A percentile compares a stretch with the other conserved stretches of the same genome.
phyloP scores from a whole-genome alignment of 192 early-diverging fungal genomes.

The Rhizoclosmatium globosum region DNA sequence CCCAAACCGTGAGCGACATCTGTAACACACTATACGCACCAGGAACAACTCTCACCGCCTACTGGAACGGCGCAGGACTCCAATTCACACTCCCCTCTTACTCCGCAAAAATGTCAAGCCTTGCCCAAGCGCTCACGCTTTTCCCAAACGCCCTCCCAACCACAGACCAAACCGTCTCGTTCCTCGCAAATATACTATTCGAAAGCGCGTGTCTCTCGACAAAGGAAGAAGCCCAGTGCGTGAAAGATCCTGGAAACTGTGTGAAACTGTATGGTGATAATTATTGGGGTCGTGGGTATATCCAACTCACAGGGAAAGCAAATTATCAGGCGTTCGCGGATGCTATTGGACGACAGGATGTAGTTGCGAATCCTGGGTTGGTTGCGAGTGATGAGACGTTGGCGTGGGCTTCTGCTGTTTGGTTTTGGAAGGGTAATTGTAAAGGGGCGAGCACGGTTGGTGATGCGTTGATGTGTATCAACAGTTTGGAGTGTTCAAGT shows the following conservation, averaged over 20 bases:
- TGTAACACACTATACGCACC: not conserved
- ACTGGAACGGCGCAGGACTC: not conserved
- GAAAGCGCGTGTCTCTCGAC: not conserved
- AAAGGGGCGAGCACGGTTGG: not conserved
- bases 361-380: slow-evolving; percentile 13
- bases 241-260: not conserved
- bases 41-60: not conserved
- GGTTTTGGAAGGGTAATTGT: slow-evolving; percentile 16
- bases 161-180: not conserved
- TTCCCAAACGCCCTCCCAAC: slow-evolving; percentile 1
- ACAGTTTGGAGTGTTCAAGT: not conserved
- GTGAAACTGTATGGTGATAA: not conserved
- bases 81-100: not conserved
- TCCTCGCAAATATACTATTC: slow-evolving; percentile 4
- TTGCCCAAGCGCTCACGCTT: not conserved
- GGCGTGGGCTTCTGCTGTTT: slow-evolving; percentile 18
- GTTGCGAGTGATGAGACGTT: slow-evolving; percentile 20
- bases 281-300: slow-evolving; percentile 12
- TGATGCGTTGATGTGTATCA: slow-evolving; percentile 1
- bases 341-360: slow-evolving; percentile 2
- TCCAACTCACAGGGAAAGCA: slow-evolving; percentile 3
- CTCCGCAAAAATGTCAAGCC: not conserved
- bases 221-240: not conserved
- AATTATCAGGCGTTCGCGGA: slow-evolving; percentile 6
- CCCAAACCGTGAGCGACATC: not conserved